Percentiles rank a stretch among this genome's conserved stretches.
phyloP scores from a whole-genome alignment of 2,329 filamentous ascomycete species.

The Polytolypa hystricis region DNA sequence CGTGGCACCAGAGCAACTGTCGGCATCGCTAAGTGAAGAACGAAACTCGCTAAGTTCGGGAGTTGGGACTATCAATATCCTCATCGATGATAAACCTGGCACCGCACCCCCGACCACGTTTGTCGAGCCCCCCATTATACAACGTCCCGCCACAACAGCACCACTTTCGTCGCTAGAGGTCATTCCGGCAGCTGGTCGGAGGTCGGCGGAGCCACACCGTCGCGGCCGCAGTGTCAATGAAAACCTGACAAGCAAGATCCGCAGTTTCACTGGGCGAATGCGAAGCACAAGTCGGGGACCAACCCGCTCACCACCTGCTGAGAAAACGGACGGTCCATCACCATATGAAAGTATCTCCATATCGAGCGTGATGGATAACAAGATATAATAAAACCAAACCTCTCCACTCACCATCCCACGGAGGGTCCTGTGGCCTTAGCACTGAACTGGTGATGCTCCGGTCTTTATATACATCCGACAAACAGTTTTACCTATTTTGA shows the following conservation, averaged over 20 bases:
- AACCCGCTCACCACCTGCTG: slow-evolving; percentile 33
- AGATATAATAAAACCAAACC: slow-evolving; percentile 6
- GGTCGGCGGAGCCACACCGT: slow-evolving; percentile 29
- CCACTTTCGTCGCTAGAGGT: slow-evolving; percentile 19
- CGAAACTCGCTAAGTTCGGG: slow-evolving; percentile 24
- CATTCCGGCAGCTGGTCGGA: slow-evolving; percentile 24
- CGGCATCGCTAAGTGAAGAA: slow-evolving; percentile 10
- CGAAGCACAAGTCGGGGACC: slow-evolving; percentile 46
- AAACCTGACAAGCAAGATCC: slow-evolving; percentile 43
- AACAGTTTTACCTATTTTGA: not conserved
- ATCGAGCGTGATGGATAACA: slow-evolving; percentile 8
- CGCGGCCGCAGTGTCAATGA: slow-evolving; percentile 48
- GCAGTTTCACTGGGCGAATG: slow-evolving; percentile 48
- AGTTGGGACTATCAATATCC: slow-evolving; percentile 30
- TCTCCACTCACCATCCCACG: not conserved
- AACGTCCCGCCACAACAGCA: slow-evolving; percentile 27
- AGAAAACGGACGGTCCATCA: slow-evolving; percentile 13
- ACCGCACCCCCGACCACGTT: not conserved
- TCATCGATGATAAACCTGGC: slow-evolving; percentile 24
- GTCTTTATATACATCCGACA: slow-evolving; percentile 3
- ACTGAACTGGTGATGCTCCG: no score
- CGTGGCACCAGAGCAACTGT: slow-evolving; percentile 6
- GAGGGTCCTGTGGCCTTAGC: no score
- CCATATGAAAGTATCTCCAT: slow-evolving; percentile 23
- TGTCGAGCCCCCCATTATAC: slow-evolving; percentile 20